Evolutionary conservation across 2,329 filamentous ascomycete genomes (phyloP), one percentile per base, ranked within the genome.

Genomic region (Pseudocercospora pini-densiflorae): DNA sequence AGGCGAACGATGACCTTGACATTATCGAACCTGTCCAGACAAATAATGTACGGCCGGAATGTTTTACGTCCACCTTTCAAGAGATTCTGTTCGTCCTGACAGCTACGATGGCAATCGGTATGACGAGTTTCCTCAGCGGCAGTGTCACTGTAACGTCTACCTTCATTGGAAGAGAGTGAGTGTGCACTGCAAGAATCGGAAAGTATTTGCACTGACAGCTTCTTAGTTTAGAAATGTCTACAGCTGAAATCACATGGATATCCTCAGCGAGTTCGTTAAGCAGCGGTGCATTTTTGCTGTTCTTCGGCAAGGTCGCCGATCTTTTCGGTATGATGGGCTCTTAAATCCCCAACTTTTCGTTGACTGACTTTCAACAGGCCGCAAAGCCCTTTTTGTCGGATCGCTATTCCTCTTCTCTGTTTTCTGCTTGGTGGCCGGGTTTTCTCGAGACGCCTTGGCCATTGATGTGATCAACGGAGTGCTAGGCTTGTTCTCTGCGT

Each of bases 201-300:
- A 33, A 49, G 4, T 9, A 14, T 9, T 10, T 27, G 10, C n/a
- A 12, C 21, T 59, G 27, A 61, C 43, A 16, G 27, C n/a, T 54
- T 36, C 74, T 77, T 14, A 86, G 89, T 67, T 76, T 91, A 62
- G 73, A 81, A 54, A 91, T 91, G 88, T 86, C 84, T 2, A 87
- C 86, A 55, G 86, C 88, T 1, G 83, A 92, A 72, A 86, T 91
- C 24, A 89, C 88, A 0, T 91, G 89, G 89, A 88, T 91, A 67
- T 84, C 83, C 55, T 88, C 88, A 7, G 84, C 88, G n/a, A 82
- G 86, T 45, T 86, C 86, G 79, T 81, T 92, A 16, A 86, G 86
- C 1, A 86, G 86, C 40, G 89, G 89, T 6, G 84, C 89, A 0
- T 87, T 91, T 71, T 83, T 92, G 68, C 82, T 92, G 8, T 86